Evolutionary conservation across 2,329 filamentous ascomycete species (phyloP), one percentile per base, ranked within the genome.

Genomic region (Botrytis fabae): DNA sequence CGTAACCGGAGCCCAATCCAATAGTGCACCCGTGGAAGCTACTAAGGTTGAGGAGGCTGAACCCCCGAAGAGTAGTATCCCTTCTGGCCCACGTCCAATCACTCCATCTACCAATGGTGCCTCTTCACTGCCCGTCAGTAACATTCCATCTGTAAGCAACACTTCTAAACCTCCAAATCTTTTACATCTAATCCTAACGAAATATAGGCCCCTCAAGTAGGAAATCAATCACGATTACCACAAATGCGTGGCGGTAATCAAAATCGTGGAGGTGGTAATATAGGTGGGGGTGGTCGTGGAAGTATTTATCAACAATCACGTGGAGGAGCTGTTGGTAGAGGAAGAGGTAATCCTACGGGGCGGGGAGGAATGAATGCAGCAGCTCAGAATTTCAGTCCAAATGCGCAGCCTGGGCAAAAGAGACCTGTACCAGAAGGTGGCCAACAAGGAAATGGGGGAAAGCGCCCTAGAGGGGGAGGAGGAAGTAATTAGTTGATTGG

Each of bases 401-500:
- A 74, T 48, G 75, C 76, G 38, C 76, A 75, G 66, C 74, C 73
- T 46, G 80, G 80, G 16, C 72, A 76, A 44, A 81, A 81, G 73
- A 72, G 80, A 73, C 75, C 78, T 63, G 77, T 78, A 32, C 80
- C 79, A 35, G 79, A 80, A 40, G 79, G 77, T 35, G 82, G 80
- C 63, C 64, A 74, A 32, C 78, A 78, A 71, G 78, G 75, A 32
- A 82, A 78, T 74, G 80, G 78, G 68, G 85, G 84, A 57, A 87
- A 87, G 79, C 81, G 85, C 75, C 83, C 85, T 75, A 80, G 85
- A 75, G 85, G 85, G 8, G 80, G 80, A 57, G 51, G 35, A 28
- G 78, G 78, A 70, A 75, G 71, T 72, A 74, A 75, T 61, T 75
- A 77, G 40, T 75, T 75, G 71, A 48, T 65, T 63, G 70, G 38